A percentile compares a stretch with the other conserved stretches of the same genome.
Conservation (phyloP, 331 rosid species). For the Pyrus hybrid region DNA sequence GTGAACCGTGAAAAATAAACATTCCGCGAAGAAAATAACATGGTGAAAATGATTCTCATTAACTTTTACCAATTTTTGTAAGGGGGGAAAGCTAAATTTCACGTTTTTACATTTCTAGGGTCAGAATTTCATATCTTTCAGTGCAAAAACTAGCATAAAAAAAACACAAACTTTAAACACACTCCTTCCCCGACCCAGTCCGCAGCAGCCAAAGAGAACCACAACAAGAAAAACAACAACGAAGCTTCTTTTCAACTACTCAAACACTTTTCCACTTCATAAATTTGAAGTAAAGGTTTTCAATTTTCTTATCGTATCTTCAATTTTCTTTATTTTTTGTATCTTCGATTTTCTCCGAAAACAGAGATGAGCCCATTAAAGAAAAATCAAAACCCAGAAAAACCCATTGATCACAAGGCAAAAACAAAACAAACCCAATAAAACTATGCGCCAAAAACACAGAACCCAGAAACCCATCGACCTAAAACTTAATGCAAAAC, state of each 20-base stretch:
- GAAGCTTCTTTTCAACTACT: background rate
- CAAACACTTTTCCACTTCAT: background rate
- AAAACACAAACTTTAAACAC: background rate
- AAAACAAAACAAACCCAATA: background rate
- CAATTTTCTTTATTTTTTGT: background rate
- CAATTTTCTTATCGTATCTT: background rate
- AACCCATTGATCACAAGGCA: conserved; percentile 16
- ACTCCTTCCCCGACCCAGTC: background rate
- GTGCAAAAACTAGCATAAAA: background rate
- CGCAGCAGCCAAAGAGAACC: background rate
- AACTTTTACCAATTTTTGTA: background rate
- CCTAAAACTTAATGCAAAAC: conserved; percentile 15
- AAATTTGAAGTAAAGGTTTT: conserved; percentile 4
- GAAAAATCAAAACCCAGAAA: conserved; percentile 11
- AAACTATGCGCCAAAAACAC: conserved; percentile 2
- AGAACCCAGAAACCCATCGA: background rate
- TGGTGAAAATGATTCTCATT: background rate
- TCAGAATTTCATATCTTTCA: background rate
- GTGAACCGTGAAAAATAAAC: background rate
- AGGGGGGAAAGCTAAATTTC: background rate
- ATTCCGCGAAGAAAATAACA: background rate
- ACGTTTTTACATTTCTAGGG: background rate
- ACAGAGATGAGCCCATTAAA: background rate
- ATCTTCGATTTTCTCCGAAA: background rate
- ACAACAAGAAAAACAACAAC: background rate